Evolutionary conservation across 805 yeast genomes (phyloP).

Genomic region (Ogataea nitratoaversa): DNA sequence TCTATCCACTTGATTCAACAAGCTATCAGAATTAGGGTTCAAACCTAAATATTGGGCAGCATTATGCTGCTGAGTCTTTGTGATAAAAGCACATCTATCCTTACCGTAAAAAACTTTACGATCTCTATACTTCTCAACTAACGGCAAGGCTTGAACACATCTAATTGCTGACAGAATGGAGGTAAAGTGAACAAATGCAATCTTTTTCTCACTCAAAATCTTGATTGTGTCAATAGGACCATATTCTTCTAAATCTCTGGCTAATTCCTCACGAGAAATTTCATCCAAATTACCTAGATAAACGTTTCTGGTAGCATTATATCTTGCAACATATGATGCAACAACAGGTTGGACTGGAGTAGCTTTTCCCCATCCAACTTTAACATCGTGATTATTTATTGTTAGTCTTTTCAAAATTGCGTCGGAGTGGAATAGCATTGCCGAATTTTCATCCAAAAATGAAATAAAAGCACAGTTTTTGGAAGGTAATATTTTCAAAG

Average conservation of each 20-base stretch:
- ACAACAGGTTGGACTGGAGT: constrained; percentile 72
- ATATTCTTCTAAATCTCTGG: constrained; percentile 61
- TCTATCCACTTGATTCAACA: constrained; percentile 54
- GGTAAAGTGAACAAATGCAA: constrained; percentile 87
- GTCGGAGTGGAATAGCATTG: constrained; percentile 88
- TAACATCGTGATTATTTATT: constrained; percentile 75
- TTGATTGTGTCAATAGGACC: constrained; percentile 87
- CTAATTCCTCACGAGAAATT: constrained; percentile 61
- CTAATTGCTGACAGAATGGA: constrained; percentile 82
- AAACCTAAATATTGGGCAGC: constrained; percentile 93
- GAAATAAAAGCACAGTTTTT: constrained; percentile 89
- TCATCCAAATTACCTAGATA: constrained; percentile 73
- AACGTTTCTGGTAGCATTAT: constrained; percentile 91
- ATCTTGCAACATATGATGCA: constrained; percentile 68
- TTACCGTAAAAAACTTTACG: constrained; percentile 87
- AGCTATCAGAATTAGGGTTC: constrained; percentile 83
- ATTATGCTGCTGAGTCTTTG: constrained; percentile 93
- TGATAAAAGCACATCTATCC: constrained; percentile 91
- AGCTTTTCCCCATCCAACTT: constrained; percentile 92
- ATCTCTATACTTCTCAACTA: constrained; percentile 63
- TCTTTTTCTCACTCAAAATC: constrained; percentile 72
- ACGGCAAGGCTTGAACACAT: constrained; percentile 73
- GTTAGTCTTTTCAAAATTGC: constrained; percentile 80
- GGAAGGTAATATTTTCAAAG: constrained; percentile 69
- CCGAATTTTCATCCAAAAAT: constrained; percentile 83